Evolutionary conservation across 768 basidiomycete genomes (phyloP).

Genomic region (Russula compacta): DNA sequence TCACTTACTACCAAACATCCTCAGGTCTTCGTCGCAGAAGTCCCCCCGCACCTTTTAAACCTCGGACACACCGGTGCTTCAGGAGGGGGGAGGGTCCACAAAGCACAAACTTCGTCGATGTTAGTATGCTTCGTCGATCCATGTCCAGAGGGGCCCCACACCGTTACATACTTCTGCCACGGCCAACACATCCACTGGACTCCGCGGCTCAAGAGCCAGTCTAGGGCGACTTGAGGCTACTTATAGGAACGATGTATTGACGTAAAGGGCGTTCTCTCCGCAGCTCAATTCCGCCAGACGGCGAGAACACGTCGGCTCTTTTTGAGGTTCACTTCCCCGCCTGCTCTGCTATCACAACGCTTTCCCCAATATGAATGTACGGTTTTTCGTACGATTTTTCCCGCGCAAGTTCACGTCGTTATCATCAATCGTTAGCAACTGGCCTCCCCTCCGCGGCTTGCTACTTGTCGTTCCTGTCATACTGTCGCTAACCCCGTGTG

Average conservation of each 20-base stretch:
- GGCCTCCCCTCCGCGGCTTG: background rate
- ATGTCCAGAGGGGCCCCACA: background rate
- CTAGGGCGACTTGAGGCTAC: background rate
- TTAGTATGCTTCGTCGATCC: background rate
- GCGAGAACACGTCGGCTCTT: background rate
- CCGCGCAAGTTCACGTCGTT: background rate
- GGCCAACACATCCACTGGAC: background rate
- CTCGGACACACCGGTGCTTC: background rate
- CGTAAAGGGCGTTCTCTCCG: slow-evolving; percentile 9
- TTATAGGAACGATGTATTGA: slow-evolving; percentile 2
- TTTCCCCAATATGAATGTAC: background rate
- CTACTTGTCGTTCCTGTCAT: background rate
- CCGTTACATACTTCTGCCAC: background rate
- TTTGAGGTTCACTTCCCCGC: background rate
- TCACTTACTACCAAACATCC: background rate
- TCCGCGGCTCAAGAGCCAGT: slow-evolving; percentile 1
- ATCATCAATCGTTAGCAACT: background rate
- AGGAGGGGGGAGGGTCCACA: background rate
- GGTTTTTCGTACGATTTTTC: background rate
- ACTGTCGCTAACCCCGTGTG: background rate
- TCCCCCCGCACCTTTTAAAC: background rate
- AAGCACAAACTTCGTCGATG: background rate
- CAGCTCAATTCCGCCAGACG: background rate
- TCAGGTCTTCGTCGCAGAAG: background rate
- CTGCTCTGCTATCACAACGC: background rate